Base-by-base conservation (phyloP, 371 early-diverging fungal species). In the Blyttiomyces sp. region DNA sequence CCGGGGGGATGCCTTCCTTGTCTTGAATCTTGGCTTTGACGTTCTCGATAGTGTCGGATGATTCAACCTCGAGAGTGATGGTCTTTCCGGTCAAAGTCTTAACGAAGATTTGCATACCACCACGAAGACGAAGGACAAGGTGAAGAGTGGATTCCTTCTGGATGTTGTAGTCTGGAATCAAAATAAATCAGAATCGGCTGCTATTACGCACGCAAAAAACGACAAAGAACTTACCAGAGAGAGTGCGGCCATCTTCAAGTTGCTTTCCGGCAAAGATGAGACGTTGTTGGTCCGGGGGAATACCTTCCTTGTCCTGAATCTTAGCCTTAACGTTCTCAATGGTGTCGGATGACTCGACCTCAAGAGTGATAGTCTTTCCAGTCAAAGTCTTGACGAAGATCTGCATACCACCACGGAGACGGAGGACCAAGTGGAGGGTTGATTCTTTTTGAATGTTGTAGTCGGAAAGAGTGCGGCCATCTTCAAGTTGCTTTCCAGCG, bases 231-330 rank as follows among this genome's bases (percentile, higher is more conserved):
- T n/a, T n/a, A n/a, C n/a, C 79, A 30, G 86, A 82, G 16, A 91
- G 80, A 57, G 88, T 88, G 77, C 96, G 94, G 62, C 95, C 96
- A 81, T 97, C 98, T 83, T 97, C 98, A 60, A 99, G 90, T 85
- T 99, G 98, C 88, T 98, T 98, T 69, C 97, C 99, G 78, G 98
- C 98, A 77, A 99, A 99, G 75, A 99, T 99, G 65, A 99, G 86
- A 70, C 99, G 96, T 83, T 99, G 99, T 87, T 99, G 99, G 79
- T 99, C 99, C 63, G 99, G 99, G 60, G 99, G 98, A 74, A 99
- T 99, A 67, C 89, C 89, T 80, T 94, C 93, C 79, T 92, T 92
- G 82, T 97, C 96, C 80, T 98, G 97, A 55, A 98, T 97, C 86
- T 95, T 96, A 57, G 72, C 68, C 85, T 97, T 97, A 70, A 97